Percentiles rank a stretch among this genome's conserved stretches.
Evolutionary conservation across 768 basidiomycete species (phyloP).

Genomic region (Rhizopogon salebrosus): DNA sequence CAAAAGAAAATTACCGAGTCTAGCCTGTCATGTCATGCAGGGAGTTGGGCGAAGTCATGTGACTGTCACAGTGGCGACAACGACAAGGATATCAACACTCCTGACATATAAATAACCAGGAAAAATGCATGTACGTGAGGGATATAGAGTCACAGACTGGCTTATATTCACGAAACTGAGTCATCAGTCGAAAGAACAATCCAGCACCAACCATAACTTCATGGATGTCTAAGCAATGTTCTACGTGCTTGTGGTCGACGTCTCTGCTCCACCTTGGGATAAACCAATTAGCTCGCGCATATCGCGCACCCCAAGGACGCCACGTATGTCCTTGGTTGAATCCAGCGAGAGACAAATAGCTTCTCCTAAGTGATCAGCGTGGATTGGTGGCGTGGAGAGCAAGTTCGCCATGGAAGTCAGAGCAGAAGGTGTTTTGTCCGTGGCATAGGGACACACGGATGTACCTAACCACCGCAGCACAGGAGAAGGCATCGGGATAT

Average conservation of each 20-base stretch:
- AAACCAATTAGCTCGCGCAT: slow-evolving; percentile 80
- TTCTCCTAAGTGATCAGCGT: slow-evolving; percentile 92
- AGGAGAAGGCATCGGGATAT: slow-evolving; percentile 60
- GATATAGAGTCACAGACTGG: not conserved
- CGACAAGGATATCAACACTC: slow-evolving; percentile 14
- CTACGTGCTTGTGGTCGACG: not conserved
- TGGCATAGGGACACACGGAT: slow-evolving; percentile 18
- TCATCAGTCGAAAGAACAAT: too few species aligned
- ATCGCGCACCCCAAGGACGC: slow-evolving; percentile 61
- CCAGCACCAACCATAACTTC: not conserved
- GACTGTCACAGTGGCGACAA: not conserved
- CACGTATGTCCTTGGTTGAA: slow-evolving; percentile 43
- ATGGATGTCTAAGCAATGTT: not conserved
- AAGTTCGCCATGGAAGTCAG: slow-evolving; percentile 72
- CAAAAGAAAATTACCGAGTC: not conserved
- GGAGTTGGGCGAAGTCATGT: slow-evolving; percentile 9
- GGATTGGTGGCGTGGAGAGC: slow-evolving; percentile 82
- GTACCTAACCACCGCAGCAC: slow-evolving; percentile 49
- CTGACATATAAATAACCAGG: slow-evolving; percentile 1
- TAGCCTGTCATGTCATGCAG: slow-evolving; percentile 1
- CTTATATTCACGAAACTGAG: too few species aligned
- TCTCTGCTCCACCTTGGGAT: slow-evolving; percentile 31
- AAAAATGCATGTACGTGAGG: slow-evolving; percentile 5
- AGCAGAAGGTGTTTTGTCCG: slow-evolving; percentile 35
- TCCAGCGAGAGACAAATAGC: slow-evolving; percentile 68